Percentiles rank a stretch among this genome's conserved stretches.
Evolutionary conservation across 805 yeast genomes (phyloP).

Genomic region (Kluyveromyces dobzhanskii): DNA sequence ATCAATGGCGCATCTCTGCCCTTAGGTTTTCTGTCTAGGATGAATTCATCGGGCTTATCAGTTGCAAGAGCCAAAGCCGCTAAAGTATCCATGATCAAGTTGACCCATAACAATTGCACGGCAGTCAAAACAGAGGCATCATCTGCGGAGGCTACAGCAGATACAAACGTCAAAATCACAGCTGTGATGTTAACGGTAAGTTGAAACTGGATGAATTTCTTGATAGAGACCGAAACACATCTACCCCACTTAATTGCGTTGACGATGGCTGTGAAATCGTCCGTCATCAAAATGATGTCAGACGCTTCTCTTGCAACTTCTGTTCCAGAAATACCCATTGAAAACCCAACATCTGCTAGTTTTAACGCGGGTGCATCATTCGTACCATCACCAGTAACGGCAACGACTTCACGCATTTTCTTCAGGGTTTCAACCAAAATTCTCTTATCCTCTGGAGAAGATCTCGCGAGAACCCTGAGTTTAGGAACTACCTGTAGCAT

Average conservation of each 20-base stretch:
- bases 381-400: conserved; percentile 99
- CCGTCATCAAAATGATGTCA: conserved; percentile 86
- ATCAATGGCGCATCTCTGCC: conserved; percentile 76
- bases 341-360: conserved; percentile 94
- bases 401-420: conserved; percentile 84
- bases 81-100: conserved; percentile 94
- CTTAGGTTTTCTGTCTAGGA: conserved; percentile 73
- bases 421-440: conserved; percentile 75
- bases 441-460: conserved; percentile 93
- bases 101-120: conserved; percentile 95
- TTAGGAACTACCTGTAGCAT: conserved; percentile 58
- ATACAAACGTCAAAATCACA: conserved; percentile 85
- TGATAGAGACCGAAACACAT: conserved; percentile 88
- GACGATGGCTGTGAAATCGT: conserved; percentile 89
- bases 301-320: conserved; percentile 98
- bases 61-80: conserved; percentile 98
- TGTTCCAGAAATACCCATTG: conserved; percentile 98
- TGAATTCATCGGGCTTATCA: conserved; percentile 84
- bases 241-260: conserved; percentile 98
- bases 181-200: conserved; percentile 95
- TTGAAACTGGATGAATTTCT: conserved; percentile 94
- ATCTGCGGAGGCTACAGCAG: conserved; percentile 77
- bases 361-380: conserved; percentile 98
- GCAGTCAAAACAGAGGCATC: conserved; percentile 90
- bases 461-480: conserved; percentile 81